phyloP scores from a whole-genome alignment of 2,329 filamentous ascomycete species.

The Elsinoe batatas region DNA sequence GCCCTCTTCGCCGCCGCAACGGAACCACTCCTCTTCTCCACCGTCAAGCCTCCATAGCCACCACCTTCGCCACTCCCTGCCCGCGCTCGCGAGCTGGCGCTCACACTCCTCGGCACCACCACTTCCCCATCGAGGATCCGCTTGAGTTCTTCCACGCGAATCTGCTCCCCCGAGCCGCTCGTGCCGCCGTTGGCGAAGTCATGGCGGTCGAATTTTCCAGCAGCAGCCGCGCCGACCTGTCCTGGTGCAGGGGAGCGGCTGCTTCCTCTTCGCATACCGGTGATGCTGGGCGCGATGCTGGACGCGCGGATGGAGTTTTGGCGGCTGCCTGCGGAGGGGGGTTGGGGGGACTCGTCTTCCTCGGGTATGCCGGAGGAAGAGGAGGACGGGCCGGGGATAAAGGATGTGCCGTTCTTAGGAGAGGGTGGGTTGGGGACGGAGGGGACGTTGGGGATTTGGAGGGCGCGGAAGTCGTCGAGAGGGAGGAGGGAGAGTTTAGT shows the following conservation, averaged over 20 bases:
- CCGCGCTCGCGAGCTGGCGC: not conserved
- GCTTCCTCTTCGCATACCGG: not conserved
- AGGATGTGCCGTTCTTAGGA: slow-evolving; percentile 29
- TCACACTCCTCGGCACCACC: slow-evolving; percentile 37
- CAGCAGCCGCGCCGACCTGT: not conserved
- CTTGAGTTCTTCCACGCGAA: slow-evolving; percentile 35
- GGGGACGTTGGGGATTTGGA: slow-evolving; percentile 59
- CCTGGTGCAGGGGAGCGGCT: slow-evolving; percentile 7
- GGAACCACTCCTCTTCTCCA: slow-evolving; percentile 31
- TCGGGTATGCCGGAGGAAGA: slow-evolving; percentile 55
- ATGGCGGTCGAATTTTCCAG: slow-evolving; percentile 11
- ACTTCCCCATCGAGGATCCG: slow-evolving; percentile 32
- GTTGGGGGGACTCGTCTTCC: slow-evolving; percentile 46
- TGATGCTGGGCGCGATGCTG: slow-evolving; percentile 41
- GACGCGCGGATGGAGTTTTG: slow-evolving; percentile 44
- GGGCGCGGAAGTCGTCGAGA: slow-evolving; percentile 64
- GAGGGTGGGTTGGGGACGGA: slow-evolving; percentile 52
- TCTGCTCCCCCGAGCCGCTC: slow-evolving; percentile 33
- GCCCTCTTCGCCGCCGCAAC: not conserved
- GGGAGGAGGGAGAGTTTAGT: slow-evolving; percentile 66
- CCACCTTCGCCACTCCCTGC: not conserved
- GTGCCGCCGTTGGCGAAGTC: slow-evolving; percentile 25
- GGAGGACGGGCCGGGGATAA: slow-evolving; percentile 31
- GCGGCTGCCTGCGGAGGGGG: not conserved
- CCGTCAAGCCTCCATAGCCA: slow-evolving; percentile 28